Base-by-base conservation (phyloP, 73 alveolate species). In the Breviolum minutum region DNA sequence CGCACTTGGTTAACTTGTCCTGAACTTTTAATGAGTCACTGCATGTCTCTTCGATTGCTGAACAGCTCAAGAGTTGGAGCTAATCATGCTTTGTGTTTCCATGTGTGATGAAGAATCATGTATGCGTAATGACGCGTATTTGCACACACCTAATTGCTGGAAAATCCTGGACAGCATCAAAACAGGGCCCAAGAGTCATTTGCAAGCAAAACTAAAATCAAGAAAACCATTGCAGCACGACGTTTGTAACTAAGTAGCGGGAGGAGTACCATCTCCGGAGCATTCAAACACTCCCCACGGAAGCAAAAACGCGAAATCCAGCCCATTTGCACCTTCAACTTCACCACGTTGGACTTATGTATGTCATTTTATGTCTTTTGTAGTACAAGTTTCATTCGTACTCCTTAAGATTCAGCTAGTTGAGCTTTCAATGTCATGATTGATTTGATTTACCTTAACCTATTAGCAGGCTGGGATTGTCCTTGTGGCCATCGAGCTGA, bases 401-500 rank as follows among this genome's bases (percentile, higher is more conserved):
- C 24, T 14, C 17, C 77, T 17, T 14, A 22, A 68, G 77, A 68
- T 68, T 14, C 77, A 68, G 77, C n/a, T 2, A 68, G 2, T 68
- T 68, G 17, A 22, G 24, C 77, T 17, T 68, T 17, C 77, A 17
- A 40, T 11, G 85, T 2, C 5, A 22, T 17, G 60, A 19, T 17
- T 24, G 0, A 11, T 17, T 40, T n/a, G 85, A 11, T 10, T 82
- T 48, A 48, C 17, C 48, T 81, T n/a, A 17, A 48, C 70, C 30
- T 32, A 5, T 5, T 14, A 2, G 27, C 91, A 92, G 97, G 97
- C 97, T 71, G 97, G 97, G 27, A 92, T 92, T 14, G 97, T 92
- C 20, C 54, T 92, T 30, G 97, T 92, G 88, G 97, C 97, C n/a
- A 92, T 92, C 90, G n/a, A 92, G 82, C 97, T 92, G 80, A 92